These are phyloP conservation scores for Colletotrichum agaves DNA, from an alignment of 2,329 filamentous ascomycete species.

Conservation along the genomic window DNA sequence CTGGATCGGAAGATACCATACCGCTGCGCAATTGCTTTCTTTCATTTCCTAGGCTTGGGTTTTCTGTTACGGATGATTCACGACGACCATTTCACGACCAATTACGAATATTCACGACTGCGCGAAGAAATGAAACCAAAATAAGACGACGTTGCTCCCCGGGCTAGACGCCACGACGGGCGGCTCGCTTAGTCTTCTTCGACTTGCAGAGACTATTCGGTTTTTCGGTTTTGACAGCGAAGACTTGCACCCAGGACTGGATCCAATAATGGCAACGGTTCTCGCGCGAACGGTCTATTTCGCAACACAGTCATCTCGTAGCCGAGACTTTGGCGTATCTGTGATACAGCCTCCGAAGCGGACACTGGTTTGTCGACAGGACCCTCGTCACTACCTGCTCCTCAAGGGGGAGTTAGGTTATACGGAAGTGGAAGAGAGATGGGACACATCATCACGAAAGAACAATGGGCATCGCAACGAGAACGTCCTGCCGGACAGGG, in stretches of 20 bases:
- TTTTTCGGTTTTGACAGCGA: conserved; percentile 37
- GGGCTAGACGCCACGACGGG: conserved; percentile 48
- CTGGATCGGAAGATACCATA: conserved; percentile 42
- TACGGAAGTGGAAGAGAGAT: conserved; percentile 45
- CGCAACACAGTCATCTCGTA: conserved; percentile 48
- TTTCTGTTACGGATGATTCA: conserved; percentile 59
- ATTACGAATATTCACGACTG: conserved; percentile 50
- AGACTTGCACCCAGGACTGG: conserved; percentile 44
- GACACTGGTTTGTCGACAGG: conserved; percentile 59
- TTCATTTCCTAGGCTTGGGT: conserved; percentile 48
- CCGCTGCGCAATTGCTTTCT: conserved; percentile 52
- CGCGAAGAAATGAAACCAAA: conserved; percentile 44
- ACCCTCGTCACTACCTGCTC: conserved; percentile 43
- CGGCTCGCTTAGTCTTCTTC: conserved; percentile 34
- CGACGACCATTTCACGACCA: conserved; percentile 56
- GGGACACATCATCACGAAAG: conserved; percentile 41
- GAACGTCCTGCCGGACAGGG: conserved; percentile 47
- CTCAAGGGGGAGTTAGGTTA: conserved; percentile 27
- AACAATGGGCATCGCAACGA: conserved; percentile 41
- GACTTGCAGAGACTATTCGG: conserved; percentile 38
- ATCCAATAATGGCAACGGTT: conserved; percentile 40
- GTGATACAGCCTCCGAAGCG: conserved; percentile 51
- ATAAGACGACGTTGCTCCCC: conserved; percentile 41
- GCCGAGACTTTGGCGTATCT: conserved; percentile 50
- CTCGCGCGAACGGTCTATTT: conserved; percentile 44